These are phyloP conservation scores for Botryosphaeria agaves DNA, from an alignment of 2,329 filamentous ascomycete species.

Conservation along the genomic window DNA sequence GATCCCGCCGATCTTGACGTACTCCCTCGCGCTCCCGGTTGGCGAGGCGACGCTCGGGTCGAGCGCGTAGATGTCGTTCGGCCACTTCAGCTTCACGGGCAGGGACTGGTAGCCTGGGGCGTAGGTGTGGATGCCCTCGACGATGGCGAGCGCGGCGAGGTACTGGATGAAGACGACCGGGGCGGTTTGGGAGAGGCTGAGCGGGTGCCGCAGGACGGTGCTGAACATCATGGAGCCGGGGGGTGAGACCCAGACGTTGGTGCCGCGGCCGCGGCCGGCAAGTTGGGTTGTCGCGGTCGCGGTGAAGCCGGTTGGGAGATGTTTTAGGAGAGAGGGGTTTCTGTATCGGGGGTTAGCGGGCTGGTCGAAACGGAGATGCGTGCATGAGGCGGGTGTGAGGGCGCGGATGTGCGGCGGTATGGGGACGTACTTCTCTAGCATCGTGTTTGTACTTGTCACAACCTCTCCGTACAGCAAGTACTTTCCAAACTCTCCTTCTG, in stretches of 20 bases:
- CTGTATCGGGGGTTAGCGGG: constrained; percentile 22
- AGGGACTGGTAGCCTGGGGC: constrained; percentile 56
- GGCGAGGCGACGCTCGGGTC: constrained; percentile 8
- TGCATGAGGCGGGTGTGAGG: background rate
- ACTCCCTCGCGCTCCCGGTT: constrained; percentile 38
- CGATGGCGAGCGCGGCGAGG: constrained; percentile 71
- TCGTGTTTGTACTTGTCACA: constrained; percentile 81
- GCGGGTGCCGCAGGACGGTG: constrained; percentile 68
- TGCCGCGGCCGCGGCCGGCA: constrained; percentile 72
- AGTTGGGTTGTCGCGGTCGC: constrained; percentile 75
- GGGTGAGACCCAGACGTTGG: constrained; percentile 89
- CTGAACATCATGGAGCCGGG: constrained; percentile 77
- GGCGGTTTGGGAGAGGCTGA: constrained; percentile 49
- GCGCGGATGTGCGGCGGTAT: background rate
- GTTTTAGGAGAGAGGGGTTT: constrained; percentile 60
- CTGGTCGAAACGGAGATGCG: background rate
- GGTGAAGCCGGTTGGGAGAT: constrained; percentile 73
- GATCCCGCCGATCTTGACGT: constrained; percentile 87
- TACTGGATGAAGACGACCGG: constrained; percentile 93
- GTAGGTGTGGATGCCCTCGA: constrained; percentile 68
- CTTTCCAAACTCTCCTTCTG: constrained; percentile 52
- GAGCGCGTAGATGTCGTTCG: constrained; percentile 60
- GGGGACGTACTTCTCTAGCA: constrained; percentile 60
- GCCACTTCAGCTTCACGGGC: constrained; percentile 86
- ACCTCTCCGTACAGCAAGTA: constrained; percentile 77